Evolutionary conservation across 345 rosid genomes (phyloP), one percentile per base, ranked within the genome.

Genomic region (Euphorbia lathyris): DNA sequence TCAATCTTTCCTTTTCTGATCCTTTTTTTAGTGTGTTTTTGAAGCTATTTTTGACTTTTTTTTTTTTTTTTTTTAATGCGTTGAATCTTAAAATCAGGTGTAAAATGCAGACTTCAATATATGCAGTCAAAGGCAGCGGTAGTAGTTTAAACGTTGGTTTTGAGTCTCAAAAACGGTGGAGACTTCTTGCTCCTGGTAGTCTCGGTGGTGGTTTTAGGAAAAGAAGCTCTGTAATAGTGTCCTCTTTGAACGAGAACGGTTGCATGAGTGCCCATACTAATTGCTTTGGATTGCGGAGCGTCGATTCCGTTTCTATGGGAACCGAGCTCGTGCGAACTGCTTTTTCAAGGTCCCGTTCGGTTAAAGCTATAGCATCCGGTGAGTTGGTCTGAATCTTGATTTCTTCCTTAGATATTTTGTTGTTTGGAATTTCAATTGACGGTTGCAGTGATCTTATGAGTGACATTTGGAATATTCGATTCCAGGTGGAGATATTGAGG

Each of bases 341-440:
- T 20, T 71, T 83, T 57, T 82, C 79, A 73, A 59, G 77, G 69
- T 75, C 86, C 55, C 73, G 80, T 25, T 74, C 74, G n/a, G 75
- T 87, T 73, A 87, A 75, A 74, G 86, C 88, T 57, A 88, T 87
- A 5, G 84, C 90, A 65, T 82, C 92, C 60, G 97, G 98, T 94
- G 65, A 67, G 91, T 80, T 53, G 27, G 25, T 14, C 19, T 29
- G 52, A 6, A 22, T 42, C 13, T 13, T 20, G n/a, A 9, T 63
- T 53, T 61, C 17, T 10, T 9, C 27, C 20, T 68, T 68, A 0
- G 11, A 26, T 29, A 22, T 23, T 58, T 30, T 45, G 19, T 48
- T 19, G 19, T 13, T 40, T 5, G 52, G 19, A 45, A 10, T 55
- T 57, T 58, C 3, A 40, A 12, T 61, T 7, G 45, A 47, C 70